phyloP scores from a whole-genome alignment of 805 yeast genomes.

The Maudiozyma bulderi region DNA sequence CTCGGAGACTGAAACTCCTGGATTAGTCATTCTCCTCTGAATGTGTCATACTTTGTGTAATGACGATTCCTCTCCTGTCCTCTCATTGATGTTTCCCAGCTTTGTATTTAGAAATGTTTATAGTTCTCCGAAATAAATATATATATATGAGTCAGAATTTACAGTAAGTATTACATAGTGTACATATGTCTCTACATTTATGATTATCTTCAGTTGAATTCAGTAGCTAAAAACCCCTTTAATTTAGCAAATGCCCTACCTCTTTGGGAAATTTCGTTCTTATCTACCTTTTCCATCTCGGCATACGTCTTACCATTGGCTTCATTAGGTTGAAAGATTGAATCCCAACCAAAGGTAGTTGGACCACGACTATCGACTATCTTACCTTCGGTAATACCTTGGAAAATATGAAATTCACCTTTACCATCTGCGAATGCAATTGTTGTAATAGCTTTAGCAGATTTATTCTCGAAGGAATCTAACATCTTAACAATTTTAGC shows the following conservation, averaged over 20 bases:
- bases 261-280: conserved; percentile 82
- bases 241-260: conserved; percentile 72
- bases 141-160: too few species aligned
- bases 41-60: too few species aligned
- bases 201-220: not conserved
- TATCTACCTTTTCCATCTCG: conserved; percentile 68
- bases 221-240: conserved; percentile 38
- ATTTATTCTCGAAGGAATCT: conserved; percentile 69
- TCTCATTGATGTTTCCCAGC: too few species aligned
- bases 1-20: too few species aligned
- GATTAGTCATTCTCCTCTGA: too few species aligned
- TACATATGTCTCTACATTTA: too few species aligned
- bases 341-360: conserved; percentile 87
- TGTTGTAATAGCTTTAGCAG: conserved; percentile 84
- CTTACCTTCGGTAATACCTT: conserved; percentile 72
- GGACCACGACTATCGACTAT: conserved; percentile 78
- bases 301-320: conserved; percentile 70
- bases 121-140: too few species aligned
- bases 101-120: too few species aligned
- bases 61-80: too few species aligned
- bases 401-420: conserved; percentile 69
- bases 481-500: conserved; percentile 71
- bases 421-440: conserved; percentile 86
- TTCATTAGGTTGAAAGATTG: conserved; percentile 64
- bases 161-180: too few species aligned